These are phyloP conservation scores for Thuidium tamariscinum DNA, from an alignment of 225 moss, liverwort and hornwort species.

Conservation along the genomic window DNA sequence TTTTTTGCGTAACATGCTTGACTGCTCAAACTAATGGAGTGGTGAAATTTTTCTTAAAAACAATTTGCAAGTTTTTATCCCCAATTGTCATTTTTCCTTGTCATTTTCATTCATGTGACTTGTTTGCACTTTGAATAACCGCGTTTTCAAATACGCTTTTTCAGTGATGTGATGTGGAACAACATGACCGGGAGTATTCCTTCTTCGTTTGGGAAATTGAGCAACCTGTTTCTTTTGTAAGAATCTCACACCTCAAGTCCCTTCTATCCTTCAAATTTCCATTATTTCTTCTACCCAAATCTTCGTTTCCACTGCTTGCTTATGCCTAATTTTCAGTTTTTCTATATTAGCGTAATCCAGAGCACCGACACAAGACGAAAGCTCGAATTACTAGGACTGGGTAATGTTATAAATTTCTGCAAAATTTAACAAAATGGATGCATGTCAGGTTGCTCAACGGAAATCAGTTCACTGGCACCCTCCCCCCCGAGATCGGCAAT, in stretches of 20 bases:
- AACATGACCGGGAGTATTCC: conserved; percentile 60
- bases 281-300: neutral
- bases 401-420: neutral
- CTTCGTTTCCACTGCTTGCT: neutral
- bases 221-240: conserved; percentile 47
- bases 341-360: neutral
- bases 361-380: neutral
- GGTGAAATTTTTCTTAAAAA: neutral
- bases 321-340: neutral
- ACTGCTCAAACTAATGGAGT: neutral
- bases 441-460: conserved; percentile 65
- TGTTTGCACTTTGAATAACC: neutral
- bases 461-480: conserved; percentile 42
- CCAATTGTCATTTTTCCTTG: neutral
- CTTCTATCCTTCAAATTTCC: neutral
- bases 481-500: conserved; percentile 45
- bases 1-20: neutral
- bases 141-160: neutral
- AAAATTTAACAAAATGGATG: neutral
- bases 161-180: conserved; percentile 95
- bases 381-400: neutral
- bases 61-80: neutral
- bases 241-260: neutral
- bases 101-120: neutral
- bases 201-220: conserved; percentile 34